These are phyloP conservation scores for Corymbia citriodora DNA, from an alignment of 441 rosid species.

Conservation along the genomic window DNA sequence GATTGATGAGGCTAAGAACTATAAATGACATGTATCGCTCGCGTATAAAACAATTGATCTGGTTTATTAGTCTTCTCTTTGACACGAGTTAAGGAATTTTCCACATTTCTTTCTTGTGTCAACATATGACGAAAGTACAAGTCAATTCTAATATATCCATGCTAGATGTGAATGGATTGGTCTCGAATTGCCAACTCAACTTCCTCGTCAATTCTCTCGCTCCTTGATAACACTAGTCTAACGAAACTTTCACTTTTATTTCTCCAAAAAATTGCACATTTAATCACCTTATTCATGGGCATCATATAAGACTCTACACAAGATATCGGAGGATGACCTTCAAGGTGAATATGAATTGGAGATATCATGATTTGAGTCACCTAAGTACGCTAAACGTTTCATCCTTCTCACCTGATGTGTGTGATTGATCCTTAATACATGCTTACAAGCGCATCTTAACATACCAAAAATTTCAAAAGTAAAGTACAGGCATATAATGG, in stretches of 20 bases:
- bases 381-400: neutral
- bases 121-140: too few species aligned
- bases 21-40: too few species aligned
- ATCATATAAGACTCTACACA: neutral
- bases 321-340: neutral
- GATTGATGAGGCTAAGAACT: too few species aligned
- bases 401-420: neutral
- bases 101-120: too few species aligned
- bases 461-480: neutral
- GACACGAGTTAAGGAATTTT: too few species aligned
- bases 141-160: too few species aligned
- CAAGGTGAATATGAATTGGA: neutral
- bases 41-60: too few species aligned
- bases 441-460: neutral
- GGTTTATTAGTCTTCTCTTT: too few species aligned
- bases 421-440: neutral
- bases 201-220: too few species aligned
- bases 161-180: too few species aligned
- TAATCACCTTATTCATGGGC: neutral
- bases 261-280: neutral
- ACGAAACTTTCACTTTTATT: neutral
- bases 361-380: neutral
- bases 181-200: too few species aligned
- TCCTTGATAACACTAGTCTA: too few species aligned
- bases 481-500: neutral